These are phyloP conservation scores for Sclerotinia trifoliorum DNA, from an alignment of 2,329 filamentous ascomycete genomes.

Conservation along the genomic window DNA sequence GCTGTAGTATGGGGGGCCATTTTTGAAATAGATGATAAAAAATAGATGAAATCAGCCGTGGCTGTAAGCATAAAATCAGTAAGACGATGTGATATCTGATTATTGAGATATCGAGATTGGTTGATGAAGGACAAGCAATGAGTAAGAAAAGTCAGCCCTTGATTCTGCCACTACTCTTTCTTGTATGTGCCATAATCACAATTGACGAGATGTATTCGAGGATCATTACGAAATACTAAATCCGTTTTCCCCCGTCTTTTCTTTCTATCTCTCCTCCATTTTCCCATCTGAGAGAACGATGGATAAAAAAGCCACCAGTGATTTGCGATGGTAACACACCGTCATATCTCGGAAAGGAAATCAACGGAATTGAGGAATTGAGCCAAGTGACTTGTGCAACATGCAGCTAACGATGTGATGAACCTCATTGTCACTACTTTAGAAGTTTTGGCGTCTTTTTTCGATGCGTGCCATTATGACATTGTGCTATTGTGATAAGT, in stretches of 20 bases:
- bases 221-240: neutral
- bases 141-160: conserved; percentile 8
- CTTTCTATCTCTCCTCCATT: neutral
- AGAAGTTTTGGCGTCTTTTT: conserved; percentile 1
- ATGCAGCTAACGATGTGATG: conserved; percentile 17
- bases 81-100: conserved; percentile 3
- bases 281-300: neutral
- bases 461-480: neutral
- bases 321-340: neutral
- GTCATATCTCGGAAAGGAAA: conserved; percentile 6
- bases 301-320: neutral
- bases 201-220: neutral
- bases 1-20: conserved; percentile 8
- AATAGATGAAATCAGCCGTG: conserved; percentile 5
- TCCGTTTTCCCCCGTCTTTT: neutral
- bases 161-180: neutral
- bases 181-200: neutral
- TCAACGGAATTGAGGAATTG: neutral
- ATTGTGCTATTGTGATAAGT: neutral
- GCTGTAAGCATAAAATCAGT: conserved; percentile 1
- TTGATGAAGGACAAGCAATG: conserved; percentile 7
- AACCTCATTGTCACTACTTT: conserved; percentile 7
- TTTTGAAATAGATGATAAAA: neutral
- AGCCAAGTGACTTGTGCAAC: neutral
- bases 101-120: neutral